Conservation (phyloP, 352 stramenopile genomes). For the Globisporangium heterothallicum region DNA sequence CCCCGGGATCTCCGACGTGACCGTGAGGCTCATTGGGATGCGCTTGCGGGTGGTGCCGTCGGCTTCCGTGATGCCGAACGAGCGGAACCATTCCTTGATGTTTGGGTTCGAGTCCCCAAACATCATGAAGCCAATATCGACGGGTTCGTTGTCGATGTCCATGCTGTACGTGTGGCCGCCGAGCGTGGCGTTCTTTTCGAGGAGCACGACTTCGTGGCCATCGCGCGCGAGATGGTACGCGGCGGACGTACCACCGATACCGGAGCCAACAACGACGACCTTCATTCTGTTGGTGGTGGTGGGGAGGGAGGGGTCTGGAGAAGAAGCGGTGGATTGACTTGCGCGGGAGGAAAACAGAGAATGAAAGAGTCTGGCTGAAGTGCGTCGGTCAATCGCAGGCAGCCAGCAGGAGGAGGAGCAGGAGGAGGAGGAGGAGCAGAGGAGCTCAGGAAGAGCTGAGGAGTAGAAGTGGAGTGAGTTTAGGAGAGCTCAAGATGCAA, state of each 20-base stretch:
- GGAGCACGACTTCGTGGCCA: conserved; percentile 73
- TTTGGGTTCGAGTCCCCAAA: conserved; percentile 88
- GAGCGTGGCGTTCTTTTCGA: conserved; percentile 78
- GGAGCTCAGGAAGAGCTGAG: too few species aligned
- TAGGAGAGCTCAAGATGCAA: conserved; percentile 1
- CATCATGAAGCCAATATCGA: conserved; percentile 89
- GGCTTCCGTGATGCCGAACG: conserved; percentile 77
- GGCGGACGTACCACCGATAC: conserved; percentile 78
- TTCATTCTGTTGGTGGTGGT: conserved; percentile 47
- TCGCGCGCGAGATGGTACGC: conserved; percentile 83
- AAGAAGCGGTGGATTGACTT: conserved; percentile 1
- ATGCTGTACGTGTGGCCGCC: conserved; percentile 84
- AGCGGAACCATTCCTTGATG: conserved; percentile 89
- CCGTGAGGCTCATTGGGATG: conserved; percentile 85
- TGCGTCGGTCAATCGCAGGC: not conserved
- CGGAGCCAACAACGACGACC: conserved; percentile 77
- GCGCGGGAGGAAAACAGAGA: conserved; percentile 9
- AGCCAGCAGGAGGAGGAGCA: too few species aligned
- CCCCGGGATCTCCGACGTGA: conserved; percentile 72
- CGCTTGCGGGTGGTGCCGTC: conserved; percentile 82
- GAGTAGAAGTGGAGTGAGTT: conserved; percentile 1
- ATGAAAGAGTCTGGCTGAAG: not conserved
- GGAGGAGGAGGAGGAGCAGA: too few species aligned
- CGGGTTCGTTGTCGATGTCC: conserved; percentile 80
- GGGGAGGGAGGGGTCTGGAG: not conserved